phyloP scores from a whole-genome alignment of 2,329 filamentous ascomycete genomes.

The Furcasterigmium sp. region DNA sequence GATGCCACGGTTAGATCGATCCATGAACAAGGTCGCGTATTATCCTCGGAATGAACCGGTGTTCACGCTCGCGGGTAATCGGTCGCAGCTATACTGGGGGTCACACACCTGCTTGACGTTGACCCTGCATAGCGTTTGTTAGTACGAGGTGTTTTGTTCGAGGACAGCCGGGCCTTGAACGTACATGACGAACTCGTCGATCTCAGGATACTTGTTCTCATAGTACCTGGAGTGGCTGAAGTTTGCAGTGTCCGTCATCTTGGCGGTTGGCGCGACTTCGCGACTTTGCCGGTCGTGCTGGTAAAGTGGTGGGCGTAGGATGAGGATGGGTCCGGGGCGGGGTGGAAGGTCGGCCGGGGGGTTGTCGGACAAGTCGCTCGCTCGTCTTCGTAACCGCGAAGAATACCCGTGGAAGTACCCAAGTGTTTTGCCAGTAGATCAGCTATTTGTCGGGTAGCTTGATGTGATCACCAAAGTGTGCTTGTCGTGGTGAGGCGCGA shows the following conservation, averaged over 20 bases:
- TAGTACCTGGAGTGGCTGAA: constrained; percentile 71
- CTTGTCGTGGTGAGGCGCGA: not conserved
- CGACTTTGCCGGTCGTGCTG: constrained; percentile 6
- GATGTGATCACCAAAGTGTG: too few species aligned
- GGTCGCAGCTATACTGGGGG: too few species aligned
- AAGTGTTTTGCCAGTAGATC: too few species aligned
- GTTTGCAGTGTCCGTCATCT: constrained; percentile 75
- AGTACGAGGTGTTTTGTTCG: not conserved
- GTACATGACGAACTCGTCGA: constrained; percentile 97
- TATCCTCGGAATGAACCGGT: too few species aligned
- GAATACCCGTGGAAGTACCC: not conserved
- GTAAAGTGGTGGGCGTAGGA: constrained; percentile 16
- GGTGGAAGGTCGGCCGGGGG: constrained; percentile 10
- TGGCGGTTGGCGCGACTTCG: constrained; percentile 40
- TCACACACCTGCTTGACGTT: constrained; percentile 88
- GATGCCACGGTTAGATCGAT: constrained; percentile 15
- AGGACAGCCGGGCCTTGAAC: not conserved
- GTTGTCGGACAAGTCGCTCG: constrained; percentile 10
- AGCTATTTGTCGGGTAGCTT: not conserved
- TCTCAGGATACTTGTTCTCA: constrained; percentile 95
- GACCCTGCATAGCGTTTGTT: constrained; percentile 41
- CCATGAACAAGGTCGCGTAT: too few species aligned
- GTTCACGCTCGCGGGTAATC: too few species aligned
- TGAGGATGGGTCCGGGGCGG: constrained; percentile 22
- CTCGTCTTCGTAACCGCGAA: constrained; percentile 2